Conservation (phyloP, 2,329 filamentous ascomycete genomes). For the Chaetomium sp. region DNA sequence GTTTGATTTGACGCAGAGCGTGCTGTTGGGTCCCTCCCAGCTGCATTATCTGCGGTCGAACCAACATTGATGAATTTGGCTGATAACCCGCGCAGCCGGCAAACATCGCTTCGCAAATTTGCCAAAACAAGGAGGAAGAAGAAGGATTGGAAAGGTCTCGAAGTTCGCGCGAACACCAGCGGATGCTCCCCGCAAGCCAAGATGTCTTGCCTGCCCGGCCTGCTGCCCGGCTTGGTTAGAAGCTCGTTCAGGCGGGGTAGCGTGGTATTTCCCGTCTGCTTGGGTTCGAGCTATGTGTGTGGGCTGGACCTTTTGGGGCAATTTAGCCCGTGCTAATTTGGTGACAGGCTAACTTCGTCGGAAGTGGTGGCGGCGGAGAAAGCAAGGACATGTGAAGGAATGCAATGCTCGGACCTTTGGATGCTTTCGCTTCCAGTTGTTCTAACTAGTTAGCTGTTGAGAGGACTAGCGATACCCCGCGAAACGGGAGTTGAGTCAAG, state of each 20-base stretch:
- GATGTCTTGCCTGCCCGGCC: background rate
- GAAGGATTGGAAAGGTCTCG: no score
- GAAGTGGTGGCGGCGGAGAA: background rate
- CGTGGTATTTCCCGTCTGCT: slow-evolving; percentile 7
- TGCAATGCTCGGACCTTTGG: no score
- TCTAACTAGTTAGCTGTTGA: no score
- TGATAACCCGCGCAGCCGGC: background rate
- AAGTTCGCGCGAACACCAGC: no score
- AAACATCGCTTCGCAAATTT: background rate
- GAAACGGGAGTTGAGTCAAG: no score
- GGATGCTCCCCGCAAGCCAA: background rate
- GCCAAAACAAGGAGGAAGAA: background rate
- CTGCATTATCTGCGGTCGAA: background rate
- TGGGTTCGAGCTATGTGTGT: background rate
- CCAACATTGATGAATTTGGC: background rate
- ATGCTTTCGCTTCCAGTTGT: no score
- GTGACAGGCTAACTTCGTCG: background rate
- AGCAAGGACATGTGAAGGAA: no score
- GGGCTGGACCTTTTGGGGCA: background rate
- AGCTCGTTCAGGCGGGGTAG: slow-evolving; percentile 9
- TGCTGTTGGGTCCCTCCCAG: background rate
- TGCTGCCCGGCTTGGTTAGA: slow-evolving; percentile 5
- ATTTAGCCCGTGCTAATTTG: background rate
- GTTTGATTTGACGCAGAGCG: background rate
- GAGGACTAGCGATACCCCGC: no score